Evolutionary conservation across 257 asterid genomes (phyloP).

Genomic region (Coffea eugenioides): DNA sequence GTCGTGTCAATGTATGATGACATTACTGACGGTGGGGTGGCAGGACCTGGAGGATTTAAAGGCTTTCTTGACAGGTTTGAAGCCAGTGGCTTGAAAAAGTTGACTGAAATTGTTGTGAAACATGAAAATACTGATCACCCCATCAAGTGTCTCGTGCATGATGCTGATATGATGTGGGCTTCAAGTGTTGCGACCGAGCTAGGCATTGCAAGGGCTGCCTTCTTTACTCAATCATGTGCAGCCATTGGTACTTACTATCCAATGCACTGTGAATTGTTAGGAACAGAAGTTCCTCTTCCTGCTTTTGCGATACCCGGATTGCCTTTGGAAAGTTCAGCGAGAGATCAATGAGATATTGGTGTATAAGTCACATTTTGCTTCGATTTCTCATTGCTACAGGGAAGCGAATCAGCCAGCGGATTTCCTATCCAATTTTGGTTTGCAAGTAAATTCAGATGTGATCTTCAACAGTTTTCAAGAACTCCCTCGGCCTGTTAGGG

Average conservation of each 20-base stretch:
- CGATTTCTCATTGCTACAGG: too few species aligned
- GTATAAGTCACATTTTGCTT: too few species aligned
- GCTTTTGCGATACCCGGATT: slow-evolving; percentile 31
- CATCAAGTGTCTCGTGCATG: slow-evolving; percentile 52
- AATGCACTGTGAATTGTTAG: slow-evolving; percentile 44
- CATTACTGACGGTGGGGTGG: slow-evolving; percentile 37
- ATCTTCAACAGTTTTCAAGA: too few species aligned
- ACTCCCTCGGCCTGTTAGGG: too few species aligned
- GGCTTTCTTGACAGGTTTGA: slow-evolving; percentile 60
- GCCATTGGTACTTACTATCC: slow-evolving; percentile 49
- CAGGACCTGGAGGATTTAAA: slow-evolving; percentile 49
- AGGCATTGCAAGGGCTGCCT: slow-evolving; percentile 41
- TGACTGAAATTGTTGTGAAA: slow-evolving; percentile 31
- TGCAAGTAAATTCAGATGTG: too few species aligned
- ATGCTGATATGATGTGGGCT: slow-evolving; percentile 57
- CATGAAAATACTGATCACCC: slow-evolving; percentile 33
- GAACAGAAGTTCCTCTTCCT: slow-evolving; percentile 31
- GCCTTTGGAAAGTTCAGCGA: too few species aligned
- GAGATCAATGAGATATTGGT: too few species aligned
- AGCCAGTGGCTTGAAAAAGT: slow-evolving; percentile 34
- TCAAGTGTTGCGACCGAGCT: slow-evolving; percentile 34
- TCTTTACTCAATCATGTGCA: slow-evolving; percentile 64
- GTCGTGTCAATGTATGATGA: slow-evolving; percentile 49
- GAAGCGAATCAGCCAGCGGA: too few species aligned
- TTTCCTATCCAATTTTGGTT: too few species aligned